phyloP scores from a whole-genome alignment of 1,284 basidiomycete genomes.

The Crucibulum cyathiforme region DNA sequence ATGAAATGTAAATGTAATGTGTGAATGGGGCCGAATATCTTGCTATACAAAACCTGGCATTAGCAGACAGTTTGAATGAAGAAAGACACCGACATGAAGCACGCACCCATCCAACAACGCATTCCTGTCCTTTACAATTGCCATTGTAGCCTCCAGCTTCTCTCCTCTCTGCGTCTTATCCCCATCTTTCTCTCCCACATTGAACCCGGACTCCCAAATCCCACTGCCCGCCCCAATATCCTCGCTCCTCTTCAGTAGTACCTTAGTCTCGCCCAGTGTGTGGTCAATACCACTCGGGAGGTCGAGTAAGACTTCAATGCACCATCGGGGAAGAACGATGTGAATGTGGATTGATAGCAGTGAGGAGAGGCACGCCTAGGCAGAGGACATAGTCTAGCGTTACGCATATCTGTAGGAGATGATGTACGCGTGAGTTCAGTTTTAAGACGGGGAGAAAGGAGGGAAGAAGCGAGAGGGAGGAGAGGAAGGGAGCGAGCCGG shows the following conservation, averaged over 20 bases:
- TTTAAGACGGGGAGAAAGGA: too few species aligned
- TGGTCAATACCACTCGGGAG: constrained; percentile 43
- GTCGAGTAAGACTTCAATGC: constrained; percentile 25
- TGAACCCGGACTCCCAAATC: constrained; percentile 44
- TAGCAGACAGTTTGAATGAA: neutral
- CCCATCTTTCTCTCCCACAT: constrained; percentile 66
- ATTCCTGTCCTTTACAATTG: constrained; percentile 63
- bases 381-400: constrained; percentile 84
- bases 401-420: constrained; percentile 53
- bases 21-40: constrained; percentile 71
- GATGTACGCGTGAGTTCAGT: constrained; percentile 36
- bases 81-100: neutral
- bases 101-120: constrained; percentile 71
- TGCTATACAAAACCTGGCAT: constrained; percentile 36
- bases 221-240: constrained; percentile 71
- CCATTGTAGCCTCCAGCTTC: constrained; percentile 69
- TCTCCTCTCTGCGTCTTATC: constrained; percentile 23
- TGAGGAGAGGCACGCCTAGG: constrained; percentile 56
- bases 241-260: constrained; percentile 71
- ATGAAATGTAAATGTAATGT: too few species aligned
- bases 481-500: too few species aligned
- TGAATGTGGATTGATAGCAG: constrained; percentile 61
- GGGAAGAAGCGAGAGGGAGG: constrained; percentile 54
- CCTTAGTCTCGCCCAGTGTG: constrained; percentile 61
- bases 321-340: constrained; percentile 44